Evolutionary conservation across 2,329 filamentous ascomycete genomes (phyloP), one percentile per base, ranked within the genome.

Genomic region (Thermoascus crustaceus): DNA sequence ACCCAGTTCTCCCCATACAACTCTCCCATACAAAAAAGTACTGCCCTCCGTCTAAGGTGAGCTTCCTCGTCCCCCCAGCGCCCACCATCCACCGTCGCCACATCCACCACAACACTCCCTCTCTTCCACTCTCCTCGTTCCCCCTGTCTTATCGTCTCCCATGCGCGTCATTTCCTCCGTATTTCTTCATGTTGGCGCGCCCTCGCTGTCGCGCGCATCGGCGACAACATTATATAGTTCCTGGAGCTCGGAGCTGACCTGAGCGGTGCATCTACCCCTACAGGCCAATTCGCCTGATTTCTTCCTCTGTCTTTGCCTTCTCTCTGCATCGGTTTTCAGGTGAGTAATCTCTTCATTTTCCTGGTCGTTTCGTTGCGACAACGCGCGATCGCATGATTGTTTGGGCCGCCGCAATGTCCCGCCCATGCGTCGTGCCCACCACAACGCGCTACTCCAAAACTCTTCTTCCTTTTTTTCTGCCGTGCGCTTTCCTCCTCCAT

Each of bases 1-100:
- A 48, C 44, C 44, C 46, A 49, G 40, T 44, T 46, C 36, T 47
- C 41, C 50, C 55, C 57, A 58, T 58, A 60, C 55, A 57, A 50
- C 44, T 40, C 40, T 46, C 46, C 46, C 52, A 55, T 57, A 58
- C 55, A 51, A 61, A 57, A 55, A 51, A 49, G 54, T 61, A 58
- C 54, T 55, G 46, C 51, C 54, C 44, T 54, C 55, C 50, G 51
- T 49, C 46, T 46, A 50, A 48, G 53, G 57, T 60, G 49, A 55
- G 54, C 52, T 52, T 49, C 52, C 54, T 46, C 48, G 50, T 54
- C 48, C 45, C 41, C 30, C 36, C 38, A 39, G 42, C 43, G 42
- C 41, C 32, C 40, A 31, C 41, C 36, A 41, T 38, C 39, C 43
- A 43, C 43, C 38, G n/a, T 34, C 36, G 45, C 39, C 45, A 48